Evolutionary conservation across 1,284 basidiomycete genomes (phyloP).

Genomic region (Irpex sp.): DNA sequence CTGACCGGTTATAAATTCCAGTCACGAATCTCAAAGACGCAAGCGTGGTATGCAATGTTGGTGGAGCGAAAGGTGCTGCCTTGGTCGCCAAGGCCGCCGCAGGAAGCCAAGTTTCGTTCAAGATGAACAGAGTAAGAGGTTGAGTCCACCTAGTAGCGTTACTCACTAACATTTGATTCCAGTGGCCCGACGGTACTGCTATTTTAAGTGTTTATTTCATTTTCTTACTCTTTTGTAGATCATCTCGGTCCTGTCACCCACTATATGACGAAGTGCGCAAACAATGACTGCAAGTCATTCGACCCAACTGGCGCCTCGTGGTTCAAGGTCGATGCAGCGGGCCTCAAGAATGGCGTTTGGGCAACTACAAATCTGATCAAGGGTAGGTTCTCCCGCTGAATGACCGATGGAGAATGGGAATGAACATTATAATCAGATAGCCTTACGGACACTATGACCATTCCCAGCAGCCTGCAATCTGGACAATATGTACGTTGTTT

Average conservation of each 20-base stretch:
- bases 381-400: conserved; percentile 19
- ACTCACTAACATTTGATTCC: background rate
- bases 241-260: conserved; percentile 33
- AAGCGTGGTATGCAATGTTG: conserved; percentile 29
- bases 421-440: conserved; percentile 17
- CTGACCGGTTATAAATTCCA: conserved; percentile 7
- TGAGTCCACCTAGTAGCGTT: background rate
- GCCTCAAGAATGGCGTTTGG: conserved; percentile 30
- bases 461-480: conserved; percentile 31
- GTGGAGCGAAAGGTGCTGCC: conserved; percentile 23
- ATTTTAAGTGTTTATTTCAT: background rate
- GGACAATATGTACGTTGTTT: conserved; percentile 32
- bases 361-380: conserved; percentile 30
- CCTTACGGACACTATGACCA: conserved; percentile 26
- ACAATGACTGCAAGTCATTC: conserved; percentile 31
- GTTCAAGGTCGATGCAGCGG: conserved; percentile 36
- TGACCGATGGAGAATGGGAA: background rate
- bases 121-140: conserved; percentile 24
- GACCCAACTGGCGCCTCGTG: conserved; percentile 31
- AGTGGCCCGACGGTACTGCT: conserved; percentile 22
- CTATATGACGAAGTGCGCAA: conserved; percentile 35
- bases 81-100: conserved; percentile 22
- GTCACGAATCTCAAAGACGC: conserved; percentile 23
- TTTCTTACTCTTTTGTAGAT: conserved; percentile 11
- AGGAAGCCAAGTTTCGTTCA: conserved; percentile 26